Conservation (phyloP, 306 rosid genomes). For the Sphenostylis stenocarpa region DNA sequence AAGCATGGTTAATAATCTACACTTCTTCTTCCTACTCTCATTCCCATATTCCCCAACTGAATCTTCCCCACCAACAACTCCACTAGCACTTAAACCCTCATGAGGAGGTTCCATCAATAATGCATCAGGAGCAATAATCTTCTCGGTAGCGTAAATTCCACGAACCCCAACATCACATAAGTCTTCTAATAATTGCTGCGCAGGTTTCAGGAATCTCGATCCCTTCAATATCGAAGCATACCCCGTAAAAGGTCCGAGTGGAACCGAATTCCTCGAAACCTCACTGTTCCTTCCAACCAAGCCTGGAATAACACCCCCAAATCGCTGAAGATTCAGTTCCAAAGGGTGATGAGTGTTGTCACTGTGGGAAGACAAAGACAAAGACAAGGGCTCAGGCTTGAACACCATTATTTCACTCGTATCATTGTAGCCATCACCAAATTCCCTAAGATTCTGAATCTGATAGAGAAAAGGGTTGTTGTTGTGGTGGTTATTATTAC, state of each 20-base stretch:
- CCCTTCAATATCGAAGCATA: constrained; percentile 75
- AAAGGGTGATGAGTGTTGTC: background rate
- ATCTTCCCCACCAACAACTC: constrained; percentile 34
- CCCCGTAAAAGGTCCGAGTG: constrained; percentile 76
- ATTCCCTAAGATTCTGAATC: constrained; percentile 35
- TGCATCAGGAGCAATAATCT: constrained; percentile 40
- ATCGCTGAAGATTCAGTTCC: constrained; percentile 49
- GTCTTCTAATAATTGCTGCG: constrained; percentile 71
- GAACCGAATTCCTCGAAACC: constrained; percentile 40
- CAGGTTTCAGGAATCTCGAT: constrained; percentile 77
- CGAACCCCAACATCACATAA: constrained; percentile 52
- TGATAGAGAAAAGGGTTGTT: constrained; percentile 46
- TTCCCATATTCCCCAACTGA: constrained; percentile 36
- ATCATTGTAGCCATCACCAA: constrained; percentile 25
- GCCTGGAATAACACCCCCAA: constrained; percentile 41
- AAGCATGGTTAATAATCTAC: constrained; percentile 71
- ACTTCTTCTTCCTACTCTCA: constrained; percentile 51
- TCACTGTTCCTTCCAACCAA: constrained; percentile 29
- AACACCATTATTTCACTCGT: constrained; percentile 39
- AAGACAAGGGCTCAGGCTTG: constrained; percentile 72
- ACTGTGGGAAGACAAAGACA: constrained; percentile 65
- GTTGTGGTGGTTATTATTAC: constrained; percentile 26
- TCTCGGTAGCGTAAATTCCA: constrained; percentile 41
- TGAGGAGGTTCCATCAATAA: constrained; percentile 50
- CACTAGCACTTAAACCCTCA: constrained; percentile 35